Percentiles rank a stretch among this genome's conserved stretches.
Conservation (phyloP, 768 basidiomycete species). For the Amanita fuliginea region DNA sequence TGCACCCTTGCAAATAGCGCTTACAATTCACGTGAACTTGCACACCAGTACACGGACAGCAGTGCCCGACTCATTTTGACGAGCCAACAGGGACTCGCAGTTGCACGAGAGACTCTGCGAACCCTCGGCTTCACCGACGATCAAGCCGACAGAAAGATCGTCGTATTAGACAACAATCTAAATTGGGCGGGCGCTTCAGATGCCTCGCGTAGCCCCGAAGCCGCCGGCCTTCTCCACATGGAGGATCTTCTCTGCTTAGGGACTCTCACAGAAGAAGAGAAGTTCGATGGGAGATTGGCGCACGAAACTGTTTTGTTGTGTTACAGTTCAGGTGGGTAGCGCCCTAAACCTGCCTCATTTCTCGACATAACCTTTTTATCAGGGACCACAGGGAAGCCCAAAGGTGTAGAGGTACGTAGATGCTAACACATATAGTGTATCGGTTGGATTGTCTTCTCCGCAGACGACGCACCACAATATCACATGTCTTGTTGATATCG, state of each 20-base stretch:
- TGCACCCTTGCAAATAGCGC: slow-evolving; percentile 66
- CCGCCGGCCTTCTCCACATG: slow-evolving; percentile 24
- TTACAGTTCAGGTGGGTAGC: slow-evolving; percentile 34
- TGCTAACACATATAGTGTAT: not conserved
- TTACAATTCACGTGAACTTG: slow-evolving; percentile 60
- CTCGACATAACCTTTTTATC: slow-evolving; percentile 11
- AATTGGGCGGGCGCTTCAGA: slow-evolving; percentile 34
- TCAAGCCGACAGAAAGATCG: slow-evolving; percentile 41
- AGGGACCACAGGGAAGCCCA: slow-evolving; percentile 74
- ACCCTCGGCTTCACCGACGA: slow-evolving; percentile 31
- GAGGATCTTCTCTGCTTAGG: slow-evolving; percentile 43
- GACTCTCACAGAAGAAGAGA: slow-evolving; percentile 37
- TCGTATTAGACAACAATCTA: slow-evolving; percentile 42
- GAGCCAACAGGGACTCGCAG: slow-evolving; percentile 46
- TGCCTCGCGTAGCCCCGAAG: slow-evolving; percentile 14
- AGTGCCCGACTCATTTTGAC: slow-evolving; percentile 52
- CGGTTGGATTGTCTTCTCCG: not conserved
- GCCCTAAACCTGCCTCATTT: not conserved
- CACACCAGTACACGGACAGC: slow-evolving; percentile 62
- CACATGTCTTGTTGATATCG: slow-evolving; percentile 43
- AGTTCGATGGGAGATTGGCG: slow-evolving; percentile 38
- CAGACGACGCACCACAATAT: slow-evolving; percentile 65
- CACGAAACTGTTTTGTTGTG: slow-evolving; percentile 57
- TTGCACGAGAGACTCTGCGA: slow-evolving; percentile 48
- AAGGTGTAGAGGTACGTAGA: slow-evolving; percentile 42